A percentile compares a stretch with the other conserved stretches of the same genome.
Conservation (phyloP, 305 asterid genomes). For the Euphrasia arctica region DNA sequence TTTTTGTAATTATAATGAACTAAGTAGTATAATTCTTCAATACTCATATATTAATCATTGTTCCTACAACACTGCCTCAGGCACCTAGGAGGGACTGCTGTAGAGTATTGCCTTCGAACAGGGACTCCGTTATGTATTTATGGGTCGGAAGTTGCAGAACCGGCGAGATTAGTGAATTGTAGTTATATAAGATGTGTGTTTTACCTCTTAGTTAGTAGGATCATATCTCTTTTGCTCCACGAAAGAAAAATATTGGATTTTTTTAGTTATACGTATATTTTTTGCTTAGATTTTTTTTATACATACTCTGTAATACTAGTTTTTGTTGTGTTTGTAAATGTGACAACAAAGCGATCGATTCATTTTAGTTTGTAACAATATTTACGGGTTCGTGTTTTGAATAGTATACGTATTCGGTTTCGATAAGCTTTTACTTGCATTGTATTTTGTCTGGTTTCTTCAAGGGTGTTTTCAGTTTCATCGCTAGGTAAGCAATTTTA, state of each 20-base stretch:
- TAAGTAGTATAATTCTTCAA: neutral
- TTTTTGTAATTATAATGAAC: neutral
- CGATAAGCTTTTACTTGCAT: neutral
- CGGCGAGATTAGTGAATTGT: constrained; percentile 58
- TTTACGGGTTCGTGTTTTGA: constrained; percentile 1
- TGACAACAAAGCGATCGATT: constrained; percentile 18
- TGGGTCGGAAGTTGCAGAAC: constrained; percentile 79
- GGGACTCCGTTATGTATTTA: constrained; percentile 46
- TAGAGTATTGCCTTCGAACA: constrained; percentile 65
- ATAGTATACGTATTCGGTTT: too few species aligned
- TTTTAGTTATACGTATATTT: neutral
- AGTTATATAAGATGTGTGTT: constrained; percentile 10
- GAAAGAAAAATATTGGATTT: constrained; percentile 12
- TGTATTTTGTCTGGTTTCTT: constrained; percentile 1
- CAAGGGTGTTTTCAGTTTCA: constrained; percentile 27
- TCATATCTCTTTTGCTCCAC: neutral
- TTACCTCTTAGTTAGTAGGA: neutral
- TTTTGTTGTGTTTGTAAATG: constrained; percentile 29
- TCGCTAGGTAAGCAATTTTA: constrained; percentile 25
- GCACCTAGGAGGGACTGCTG: constrained; percentile 94
- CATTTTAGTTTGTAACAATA: constrained; percentile 25
- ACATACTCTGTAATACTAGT: constrained; percentile 2
- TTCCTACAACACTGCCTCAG: constrained; percentile 40
- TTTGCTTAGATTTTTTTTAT: constrained; percentile 17
- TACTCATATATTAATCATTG: neutral